A percentile compares a stretch with the other conserved stretches of the same genome.
Evolutionary conservation across 306 rosid species (phyloP).

Genomic region (Macrotyloma uniflorum): DNA sequence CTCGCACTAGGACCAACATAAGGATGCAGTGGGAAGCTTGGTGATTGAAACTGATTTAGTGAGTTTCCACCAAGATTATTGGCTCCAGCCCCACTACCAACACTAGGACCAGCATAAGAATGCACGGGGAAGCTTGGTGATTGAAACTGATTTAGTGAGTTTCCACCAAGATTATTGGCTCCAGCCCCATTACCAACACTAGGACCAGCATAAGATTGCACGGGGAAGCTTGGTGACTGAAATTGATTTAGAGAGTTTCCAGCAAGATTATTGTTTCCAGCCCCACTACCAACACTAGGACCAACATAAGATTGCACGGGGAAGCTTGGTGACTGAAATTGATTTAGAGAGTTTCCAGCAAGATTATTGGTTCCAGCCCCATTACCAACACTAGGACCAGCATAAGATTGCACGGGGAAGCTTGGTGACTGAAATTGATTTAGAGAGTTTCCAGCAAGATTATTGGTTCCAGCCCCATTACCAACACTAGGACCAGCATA

Average conservation of each 20-base stretch:
- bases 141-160: not conserved
- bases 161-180: not conserved
- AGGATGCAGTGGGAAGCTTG: not conserved
- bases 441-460: too few species aligned
- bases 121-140: not conserved
- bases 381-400: not conserved
- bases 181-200: not conserved
- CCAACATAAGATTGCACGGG: not conserved
- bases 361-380: not conserved
- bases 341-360: not conserved
- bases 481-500: too few species aligned
- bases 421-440: not conserved
- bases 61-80: not conserved
- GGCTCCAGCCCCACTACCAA: not conserved
- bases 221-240: not conserved
- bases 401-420: not conserved
- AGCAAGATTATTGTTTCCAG: not conserved
- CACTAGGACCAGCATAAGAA: not conserved
- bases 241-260: not conserved
- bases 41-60: not conserved
- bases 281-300: not conserved
- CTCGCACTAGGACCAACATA: not conserved
- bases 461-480: too few species aligned
- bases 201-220: not conserved
- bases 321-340: not conserved